Base-by-base conservation (phyloP, 768 basidiomycete genomes). In the Galerina marginata region DNA sequence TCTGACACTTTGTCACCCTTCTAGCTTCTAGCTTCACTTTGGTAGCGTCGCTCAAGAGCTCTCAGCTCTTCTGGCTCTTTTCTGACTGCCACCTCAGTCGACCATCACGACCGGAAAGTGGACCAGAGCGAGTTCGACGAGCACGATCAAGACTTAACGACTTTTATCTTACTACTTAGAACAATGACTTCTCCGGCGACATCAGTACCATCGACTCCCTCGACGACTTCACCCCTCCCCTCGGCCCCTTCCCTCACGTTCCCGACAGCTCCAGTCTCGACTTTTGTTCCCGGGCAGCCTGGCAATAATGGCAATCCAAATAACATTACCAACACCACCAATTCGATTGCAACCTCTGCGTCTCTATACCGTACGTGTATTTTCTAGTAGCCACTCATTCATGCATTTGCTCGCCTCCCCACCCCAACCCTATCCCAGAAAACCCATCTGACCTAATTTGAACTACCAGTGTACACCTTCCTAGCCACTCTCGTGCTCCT, bases 401-500 rank as follows among this genome's bases (percentile, higher is more conserved):
- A 23, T 33, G 29, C 29, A 33, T 33, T 7, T 7, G 29, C 29
- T 7, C 29, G 29, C 29, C 29, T 33, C 29, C 29, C 29, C 29
- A 33, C 7, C 29, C 29, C 29, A 33, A 33, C 2, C 2, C 56
- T 33, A 23, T 48, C 44, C 44, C 49, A 25, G 45, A 51, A 39
- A 42, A 9, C 40, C 39, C 47, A 50, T 56, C 9, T 23, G 25
- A 45, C 15, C 16, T 49, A 23, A 49, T 15, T 7, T 39, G 4
- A 46, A 59, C 46, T 29, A 44, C 43, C 50, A 81, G 80, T 81
- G 23, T 81, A 81, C 65, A 81, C 82, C 4, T 82, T 84, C 61
- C 78, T 84, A 50, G 88, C 89, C 2, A 90, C 89, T 2, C 82
- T 90, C 52, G 81, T 90, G 60, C 83, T 90, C 20, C 82, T 91